Conservation (phyloP, 2,329 filamentous ascomycete genomes). For the Alternaria sp. region DNA sequence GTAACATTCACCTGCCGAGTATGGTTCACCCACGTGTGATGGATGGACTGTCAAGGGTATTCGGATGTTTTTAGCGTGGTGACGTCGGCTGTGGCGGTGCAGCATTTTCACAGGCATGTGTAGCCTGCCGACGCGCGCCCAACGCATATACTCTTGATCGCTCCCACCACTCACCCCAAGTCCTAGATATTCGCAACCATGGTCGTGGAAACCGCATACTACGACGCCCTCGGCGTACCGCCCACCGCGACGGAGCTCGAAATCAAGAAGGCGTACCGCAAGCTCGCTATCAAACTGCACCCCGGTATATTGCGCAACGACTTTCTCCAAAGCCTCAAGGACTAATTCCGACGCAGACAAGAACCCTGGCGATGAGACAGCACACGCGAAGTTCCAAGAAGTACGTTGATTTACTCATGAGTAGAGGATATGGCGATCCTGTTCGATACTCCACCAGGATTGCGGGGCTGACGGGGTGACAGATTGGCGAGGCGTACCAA, state of each 20-base stretch:
- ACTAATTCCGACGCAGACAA: constrained; percentile 70
- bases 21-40: background rate
- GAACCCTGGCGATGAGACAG: constrained; percentile 94
- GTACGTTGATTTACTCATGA: constrained; percentile 57
- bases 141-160: constrained; percentile 23
- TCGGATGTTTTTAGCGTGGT: constrained; percentile 20
- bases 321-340: constrained; percentile 3
- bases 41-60: background rate
- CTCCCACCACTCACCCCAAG: constrained; percentile 9
- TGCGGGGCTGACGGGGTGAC: constrained; percentile 36
- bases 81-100: constrained; percentile 31
- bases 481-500: constrained; percentile 76
- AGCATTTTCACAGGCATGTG: constrained; percentile 26
- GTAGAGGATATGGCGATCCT: constrained; percentile 7
- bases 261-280: constrained; percentile 97
- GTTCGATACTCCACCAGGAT: constrained; percentile 11
- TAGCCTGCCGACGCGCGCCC: constrained; percentile 26
- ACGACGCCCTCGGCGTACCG: constrained; percentile 84
- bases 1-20: background rate
- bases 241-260: constrained; percentile 87
- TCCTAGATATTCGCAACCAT: constrained; percentile 56
- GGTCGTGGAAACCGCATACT: constrained; percentile 89
- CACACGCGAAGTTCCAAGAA: constrained; percentile 91
- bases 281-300: constrained; percentile 88
- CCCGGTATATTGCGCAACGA: constrained; percentile 66